phyloP scores from a whole-genome alignment of 2,329 filamentous ascomycete species.

The Alternaria sp. region DNA sequence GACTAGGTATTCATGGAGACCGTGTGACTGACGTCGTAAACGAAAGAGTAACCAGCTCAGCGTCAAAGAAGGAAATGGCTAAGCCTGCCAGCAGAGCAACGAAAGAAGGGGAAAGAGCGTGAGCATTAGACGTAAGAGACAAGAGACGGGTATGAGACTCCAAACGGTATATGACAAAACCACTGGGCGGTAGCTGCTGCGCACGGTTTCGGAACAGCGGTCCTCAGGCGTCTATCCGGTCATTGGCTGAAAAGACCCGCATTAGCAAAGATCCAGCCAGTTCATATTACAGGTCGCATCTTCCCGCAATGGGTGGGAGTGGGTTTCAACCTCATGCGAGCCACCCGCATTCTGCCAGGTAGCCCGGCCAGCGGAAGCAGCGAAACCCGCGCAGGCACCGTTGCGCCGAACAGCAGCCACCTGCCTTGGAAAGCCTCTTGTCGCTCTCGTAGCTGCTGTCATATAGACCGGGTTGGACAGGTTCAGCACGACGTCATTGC shows the following conservation, averaged over 20 bases:
- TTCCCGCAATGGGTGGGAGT: constrained; percentile 37
- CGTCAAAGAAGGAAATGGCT: constrained; percentile 42
- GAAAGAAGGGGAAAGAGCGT: constrained; percentile 44
- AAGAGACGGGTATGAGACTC: constrained; percentile 46
- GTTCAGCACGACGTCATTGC: constrained; percentile 14
- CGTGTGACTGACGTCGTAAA: constrained; percentile 41
- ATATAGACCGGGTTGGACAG: background rate
- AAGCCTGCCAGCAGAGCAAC: constrained; percentile 51
- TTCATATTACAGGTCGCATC: constrained; percentile 35
- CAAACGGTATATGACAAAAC: constrained; percentile 50
- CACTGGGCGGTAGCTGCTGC: constrained; percentile 37
- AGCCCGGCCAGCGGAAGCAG: constrained; percentile 40
- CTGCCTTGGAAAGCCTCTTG: constrained; percentile 25
- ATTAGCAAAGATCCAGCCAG: constrained; percentile 35
- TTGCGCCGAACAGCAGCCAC: constrained; percentile 15
- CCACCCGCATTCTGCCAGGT: constrained; percentile 26
- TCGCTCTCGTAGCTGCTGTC: constrained; percentile 18
- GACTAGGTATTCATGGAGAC: constrained; percentile 49
- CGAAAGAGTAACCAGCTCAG: constrained; percentile 44
- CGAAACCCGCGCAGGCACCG: constrained; percentile 40
- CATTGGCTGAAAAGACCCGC: constrained; percentile 34
- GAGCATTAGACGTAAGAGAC: constrained; percentile 45
- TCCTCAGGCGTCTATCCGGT: constrained; percentile 48
- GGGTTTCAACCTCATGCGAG: constrained; percentile 48
- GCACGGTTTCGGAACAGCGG: constrained; percentile 48